These are phyloP conservation scores for Saussurea involucrata DNA, from an alignment of 129 eudicot genomes.

Conservation along the genomic window DNA sequence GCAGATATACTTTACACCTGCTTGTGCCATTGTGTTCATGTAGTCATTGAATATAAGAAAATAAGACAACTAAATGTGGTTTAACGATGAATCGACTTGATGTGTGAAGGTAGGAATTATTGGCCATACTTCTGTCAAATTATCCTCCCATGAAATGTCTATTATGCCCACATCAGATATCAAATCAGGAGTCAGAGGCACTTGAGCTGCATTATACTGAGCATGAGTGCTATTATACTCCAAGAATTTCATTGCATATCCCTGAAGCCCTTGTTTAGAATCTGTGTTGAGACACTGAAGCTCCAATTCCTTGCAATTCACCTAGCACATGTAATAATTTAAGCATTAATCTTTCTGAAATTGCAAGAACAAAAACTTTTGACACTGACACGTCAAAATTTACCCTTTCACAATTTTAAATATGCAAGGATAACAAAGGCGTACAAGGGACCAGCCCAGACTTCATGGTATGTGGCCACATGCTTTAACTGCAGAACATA, in stretches of 20 bases:
- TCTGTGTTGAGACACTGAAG: conserved; percentile 28
- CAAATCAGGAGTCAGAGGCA: conserved; percentile 41
- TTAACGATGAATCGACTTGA: background rate
- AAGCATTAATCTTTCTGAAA: background rate
- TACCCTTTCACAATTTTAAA: background rate
- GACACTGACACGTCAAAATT: background rate
- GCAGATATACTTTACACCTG: background rate
- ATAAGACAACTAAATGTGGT: background rate
- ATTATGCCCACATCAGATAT: conserved; percentile 37
- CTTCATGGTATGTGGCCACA: background rate
- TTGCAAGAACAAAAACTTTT: background rate
- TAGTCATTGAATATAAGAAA: background rate
- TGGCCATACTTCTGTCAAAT: conserved; percentile 60
- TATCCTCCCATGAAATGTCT: conserved; percentile 51
- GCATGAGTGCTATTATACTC: conserved; percentile 40
- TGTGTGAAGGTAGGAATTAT: background rate
- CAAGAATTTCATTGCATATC: conserved; percentile 69
- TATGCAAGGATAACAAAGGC: background rate
- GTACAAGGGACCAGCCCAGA: background rate
- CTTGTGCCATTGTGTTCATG: conserved; percentile 9
- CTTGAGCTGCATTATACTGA: conserved; percentile 32
- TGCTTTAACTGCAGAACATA: background rate
- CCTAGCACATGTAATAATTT: conserved; percentile 35
- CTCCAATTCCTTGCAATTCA: conserved; percentile 41
- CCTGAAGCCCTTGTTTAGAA: conserved; percentile 37